phyloP scores from a whole-genome alignment of 75 land plant genomes.

The Selaginella moellendorffii region DNA sequence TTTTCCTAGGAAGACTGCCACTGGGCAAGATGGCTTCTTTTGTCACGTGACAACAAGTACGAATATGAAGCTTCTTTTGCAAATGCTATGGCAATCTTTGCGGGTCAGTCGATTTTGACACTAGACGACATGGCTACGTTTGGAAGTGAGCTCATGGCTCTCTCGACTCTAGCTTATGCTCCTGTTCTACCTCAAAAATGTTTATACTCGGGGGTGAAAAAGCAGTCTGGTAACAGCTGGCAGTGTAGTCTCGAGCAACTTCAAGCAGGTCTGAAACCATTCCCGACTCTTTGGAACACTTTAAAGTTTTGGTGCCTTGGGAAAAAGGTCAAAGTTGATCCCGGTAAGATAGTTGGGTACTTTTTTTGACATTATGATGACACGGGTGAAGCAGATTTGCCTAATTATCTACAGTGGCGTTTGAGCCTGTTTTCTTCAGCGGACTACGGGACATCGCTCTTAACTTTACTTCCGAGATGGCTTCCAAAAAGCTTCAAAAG shows the following conservation, averaged over 20 bases:
- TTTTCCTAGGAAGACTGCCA: slow-evolving; percentile 57
- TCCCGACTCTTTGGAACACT: slow-evolving; percentile 67
- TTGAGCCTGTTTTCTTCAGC: slow-evolving; percentile 53
- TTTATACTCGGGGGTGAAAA: slow-evolving; percentile 53
- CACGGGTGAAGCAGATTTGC: slow-evolving; percentile 17
- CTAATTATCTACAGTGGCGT: slow-evolving; percentile 80
- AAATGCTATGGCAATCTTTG: slow-evolving; percentile 56
- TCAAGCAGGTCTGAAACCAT: slow-evolving; percentile 44
- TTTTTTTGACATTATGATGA: neutral
- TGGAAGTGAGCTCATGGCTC: slow-evolving; percentile 47
- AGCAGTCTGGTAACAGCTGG: slow-evolving; percentile 39
- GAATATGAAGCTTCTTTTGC: slow-evolving; percentile 92
- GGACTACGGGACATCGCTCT: slow-evolving; percentile 62
- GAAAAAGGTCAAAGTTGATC: no score
- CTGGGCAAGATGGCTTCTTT: slow-evolving; percentile 88
- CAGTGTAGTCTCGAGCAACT: slow-evolving; percentile 85
- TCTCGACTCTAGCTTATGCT: slow-evolving; percentile 77
- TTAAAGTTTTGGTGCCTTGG: slow-evolving; percentile 52
- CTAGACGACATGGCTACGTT: slow-evolving; percentile 8
- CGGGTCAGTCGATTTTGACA: slow-evolving; percentile 21
- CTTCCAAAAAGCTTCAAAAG: slow-evolving; percentile 52
- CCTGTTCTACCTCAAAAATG: slow-evolving; percentile 65
- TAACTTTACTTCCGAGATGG: slow-evolving; percentile 79
- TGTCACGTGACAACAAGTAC: slow-evolving; percentile 50
- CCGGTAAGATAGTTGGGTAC: neutral